These are phyloP conservation scores for Phaeotremella skinneri DNA, from an alignment of 768 basidiomycete species.

Conservation along the genomic window DNA sequence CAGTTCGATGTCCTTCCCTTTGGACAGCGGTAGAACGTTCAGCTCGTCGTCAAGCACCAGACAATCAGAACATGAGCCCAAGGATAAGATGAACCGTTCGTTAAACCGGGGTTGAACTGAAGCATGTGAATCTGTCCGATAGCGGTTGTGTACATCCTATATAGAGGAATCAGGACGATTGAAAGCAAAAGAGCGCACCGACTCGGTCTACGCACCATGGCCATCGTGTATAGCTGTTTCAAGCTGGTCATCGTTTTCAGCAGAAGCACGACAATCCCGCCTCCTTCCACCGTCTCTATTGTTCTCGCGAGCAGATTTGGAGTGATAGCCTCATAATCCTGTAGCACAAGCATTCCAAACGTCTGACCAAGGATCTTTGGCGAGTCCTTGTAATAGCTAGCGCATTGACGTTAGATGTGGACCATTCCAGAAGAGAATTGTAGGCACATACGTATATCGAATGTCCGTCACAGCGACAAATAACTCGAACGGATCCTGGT, in stretches of 20 bases:
- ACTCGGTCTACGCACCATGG: constrained; percentile 63
- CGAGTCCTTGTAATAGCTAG: constrained; percentile 92
- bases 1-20: constrained; percentile 83
- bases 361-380: constrained; percentile 96
- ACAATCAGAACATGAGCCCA: constrained; percentile 88
- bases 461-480: constrained; percentile 99
- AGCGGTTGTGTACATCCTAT: constrained; percentile 92
- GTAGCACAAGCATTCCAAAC: constrained; percentile 92
- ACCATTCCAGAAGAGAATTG: background rate
- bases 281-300: constrained; percentile 97
- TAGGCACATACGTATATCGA: constrained; percentile 75
- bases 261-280: constrained; percentile 72
- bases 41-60: constrained; percentile 95
- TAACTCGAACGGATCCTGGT: constrained; percentile 96
- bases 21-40: constrained; percentile 92
- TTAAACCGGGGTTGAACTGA: constrained; percentile 77
- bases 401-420: constrained; percentile 7
- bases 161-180: background rate
- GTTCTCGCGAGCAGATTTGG: constrained; percentile 95
- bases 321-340: constrained; percentile 97
- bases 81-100: constrained; percentile 95
- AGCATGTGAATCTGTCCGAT: constrained; percentile 86
- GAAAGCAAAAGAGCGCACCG: too few relatives aligned
- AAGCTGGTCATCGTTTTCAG: constrained; percentile 94
- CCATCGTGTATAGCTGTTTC: constrained; percentile 87